Evolutionary conservation across 257 asterid species (phyloP).

Genomic region (Solanum okadae): DNA sequence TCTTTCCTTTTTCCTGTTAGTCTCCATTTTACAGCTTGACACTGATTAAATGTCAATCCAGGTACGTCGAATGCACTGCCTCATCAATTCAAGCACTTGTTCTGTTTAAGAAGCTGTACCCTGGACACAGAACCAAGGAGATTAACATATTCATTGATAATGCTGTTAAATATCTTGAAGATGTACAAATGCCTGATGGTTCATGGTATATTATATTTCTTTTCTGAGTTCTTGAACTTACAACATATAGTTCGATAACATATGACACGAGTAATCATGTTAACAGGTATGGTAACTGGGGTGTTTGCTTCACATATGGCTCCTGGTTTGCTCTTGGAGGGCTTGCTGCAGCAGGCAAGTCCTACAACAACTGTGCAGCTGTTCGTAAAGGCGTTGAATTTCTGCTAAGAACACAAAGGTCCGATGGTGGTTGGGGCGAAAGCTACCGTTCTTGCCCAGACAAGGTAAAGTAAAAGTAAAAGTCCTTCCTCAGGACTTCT

Average conservation of each 20-base stretch:
- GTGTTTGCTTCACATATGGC: slow-evolving; percentile 77
- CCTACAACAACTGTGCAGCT: slow-evolving; percentile 32
- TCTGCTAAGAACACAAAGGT: slow-evolving; percentile 46
- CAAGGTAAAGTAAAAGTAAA: slow-evolving; percentile 29
- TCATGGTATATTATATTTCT: slow-evolving; percentile 42
- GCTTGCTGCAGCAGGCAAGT: slow-evolving; percentile 52
- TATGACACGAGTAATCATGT: background rate
- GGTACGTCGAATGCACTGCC: slow-evolving; percentile 76
- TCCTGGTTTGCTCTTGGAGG: slow-evolving; percentile 82
- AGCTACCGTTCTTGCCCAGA: slow-evolving; percentile 72
- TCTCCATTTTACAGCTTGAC: background rate
- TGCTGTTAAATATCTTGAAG: slow-evolving; percentile 47
- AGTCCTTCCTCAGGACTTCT: background rate
- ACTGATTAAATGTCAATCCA: slow-evolving; percentile 1
- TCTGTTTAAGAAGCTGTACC: slow-evolving; percentile 44
- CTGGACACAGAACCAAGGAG: slow-evolving; percentile 54
- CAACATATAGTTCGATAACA: background rate
- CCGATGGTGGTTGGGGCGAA: slow-evolving; percentile 89
- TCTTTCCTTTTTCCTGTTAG: background rate
- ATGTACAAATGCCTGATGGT: slow-evolving; percentile 57
- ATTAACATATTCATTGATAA: slow-evolving; percentile 26
- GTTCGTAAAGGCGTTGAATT: slow-evolving; percentile 52
- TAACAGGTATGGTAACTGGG: slow-evolving; percentile 70
- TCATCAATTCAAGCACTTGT: slow-evolving; percentile 64
- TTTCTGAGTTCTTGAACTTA: background rate